Base-by-base conservation (phyloP, 75 land plant genomes). In the Pinus taeda region DNA sequence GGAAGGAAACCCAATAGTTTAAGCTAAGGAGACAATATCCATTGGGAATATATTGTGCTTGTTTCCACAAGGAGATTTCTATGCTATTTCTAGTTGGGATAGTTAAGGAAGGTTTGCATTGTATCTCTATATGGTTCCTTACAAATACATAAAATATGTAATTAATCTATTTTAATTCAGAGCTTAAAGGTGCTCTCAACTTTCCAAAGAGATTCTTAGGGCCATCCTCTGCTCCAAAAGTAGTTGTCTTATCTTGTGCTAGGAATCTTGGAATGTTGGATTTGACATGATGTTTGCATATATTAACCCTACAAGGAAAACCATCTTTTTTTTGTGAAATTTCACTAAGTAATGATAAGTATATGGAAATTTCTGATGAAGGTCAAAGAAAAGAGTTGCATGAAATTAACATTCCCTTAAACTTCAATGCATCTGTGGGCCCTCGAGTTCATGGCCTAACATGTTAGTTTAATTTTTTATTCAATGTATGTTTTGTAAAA, bases 211-310 rank as follows among this genome's bases (percentile, higher is more conserved):
- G 71, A 6, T 55, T 80, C 79, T 8, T 1, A 30, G 83, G 77
- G 18, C 79, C 39, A 4, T 14, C 63, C 17, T 63, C 84, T 62
- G 62, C 36, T 76, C 85, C 90, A 71, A 93, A 91, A 82, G 83
- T 93, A 29, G 18, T 76, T 53, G 71, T 93, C 53, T 91, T 93
- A 77, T 86, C 91, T 6, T 58, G 79, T 62, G 85, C 82, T 1
- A 77, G 74, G 2, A 73, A 80, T 80, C 55, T 91, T 74, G 93
- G 85, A 64, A 59, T 83, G 36, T 66, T 91, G 53, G 88, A 91
- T 76, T 12, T 79, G 57, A 66, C 15, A 62, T 87, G 88, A 83
- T 57, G 59, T 45, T 74, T 89, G 18, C 37, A 56, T 33, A 60
- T 89, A 24, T 85, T 88, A 77, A 81, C 76, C 12, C 58, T 86